These are phyloP conservation scores for Lipomyces japonicus DNA, from an alignment of 805 yeast species.

Conservation along the genomic window DNA sequence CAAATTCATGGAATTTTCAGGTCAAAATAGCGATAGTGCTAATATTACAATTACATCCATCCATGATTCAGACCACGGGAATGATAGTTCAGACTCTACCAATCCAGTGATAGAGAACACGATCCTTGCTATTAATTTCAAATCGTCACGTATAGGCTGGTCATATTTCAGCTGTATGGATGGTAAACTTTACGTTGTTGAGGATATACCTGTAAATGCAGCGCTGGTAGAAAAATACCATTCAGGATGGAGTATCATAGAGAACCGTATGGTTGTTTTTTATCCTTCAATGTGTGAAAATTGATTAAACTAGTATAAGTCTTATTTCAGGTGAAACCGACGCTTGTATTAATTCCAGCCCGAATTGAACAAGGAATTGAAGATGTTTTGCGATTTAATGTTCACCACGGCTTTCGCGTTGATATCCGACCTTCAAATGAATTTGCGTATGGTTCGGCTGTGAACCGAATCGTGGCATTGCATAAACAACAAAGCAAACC, in stretches of 20 bases:
- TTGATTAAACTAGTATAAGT: conserved; percentile 3
- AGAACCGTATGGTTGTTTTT: conserved; percentile 1
- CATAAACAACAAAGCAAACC: background rate
- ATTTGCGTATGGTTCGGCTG: conserved; percentile 10
- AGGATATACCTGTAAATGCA: conserved; percentile 19
- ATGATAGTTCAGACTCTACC: too few relatives aligned
- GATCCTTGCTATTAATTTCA: conserved; percentile 18
- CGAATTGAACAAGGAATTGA: conserved; percentile 19
- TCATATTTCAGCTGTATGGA: conserved; percentile 11
- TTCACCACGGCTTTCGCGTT: background rate
- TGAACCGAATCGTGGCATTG: conserved; percentile 11
- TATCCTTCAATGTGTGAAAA: background rate
- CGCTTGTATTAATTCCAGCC: conserved; percentile 15
- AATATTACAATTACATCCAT: too few relatives aligned
- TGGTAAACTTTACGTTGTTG: conserved; percentile 13
- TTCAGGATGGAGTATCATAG: conserved; percentile 18
- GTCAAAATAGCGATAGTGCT: too few relatives aligned
- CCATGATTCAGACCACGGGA: too few relatives aligned
- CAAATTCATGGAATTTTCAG: too few relatives aligned
- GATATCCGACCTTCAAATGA: conserved; percentile 22
- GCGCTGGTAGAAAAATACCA: conserved; percentile 18
- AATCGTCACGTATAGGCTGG: conserved; percentile 13
- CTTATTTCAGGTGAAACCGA: conserved; percentile 21
- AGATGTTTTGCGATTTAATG: conserved; percentile 1
- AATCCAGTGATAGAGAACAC: too few relatives aligned